Conservation (phyloP, 2,329 filamentous ascomycete genomes). For the Plenodomus tracheiphilus region DNA sequence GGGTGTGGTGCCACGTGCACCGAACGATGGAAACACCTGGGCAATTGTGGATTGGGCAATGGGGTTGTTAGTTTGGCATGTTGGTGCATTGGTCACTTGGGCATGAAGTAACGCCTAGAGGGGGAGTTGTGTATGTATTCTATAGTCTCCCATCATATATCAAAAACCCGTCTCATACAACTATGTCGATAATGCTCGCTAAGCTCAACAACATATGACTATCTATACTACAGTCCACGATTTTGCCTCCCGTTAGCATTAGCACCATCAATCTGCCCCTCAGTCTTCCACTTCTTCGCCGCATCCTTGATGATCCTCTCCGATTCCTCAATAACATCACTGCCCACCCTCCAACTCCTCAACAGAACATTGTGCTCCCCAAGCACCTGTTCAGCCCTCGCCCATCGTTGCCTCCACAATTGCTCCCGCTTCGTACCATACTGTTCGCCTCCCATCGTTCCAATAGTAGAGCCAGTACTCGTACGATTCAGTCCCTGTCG, state of each 20-base stretch:
- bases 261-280: too few species aligned
- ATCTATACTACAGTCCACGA: not conserved
- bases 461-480: conserved; percentile 30
- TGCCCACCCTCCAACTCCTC: conserved; percentile 73
- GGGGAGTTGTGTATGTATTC: too few species aligned
- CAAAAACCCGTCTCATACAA: too few species aligned
- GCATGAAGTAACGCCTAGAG: too few species aligned
- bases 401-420: conserved; percentile 70
- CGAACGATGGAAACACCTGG: too few species aligned
- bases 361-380: conserved; percentile 68
- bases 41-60: too few species aligned
- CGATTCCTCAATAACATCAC: conserved; percentile 70
- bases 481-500: conserved; percentile 28
- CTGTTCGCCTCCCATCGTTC: conserved; percentile 23
- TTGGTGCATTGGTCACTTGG: too few species aligned
- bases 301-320: conserved; percentile 65
- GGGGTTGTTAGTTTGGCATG: too few species aligned
- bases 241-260: not conserved
- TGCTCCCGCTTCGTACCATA: conserved; percentile 69
- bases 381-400: conserved; percentile 65
- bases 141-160: too few species aligned
- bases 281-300: conserved; percentile 41
- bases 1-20: too few species aligned
- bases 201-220: not conserved
- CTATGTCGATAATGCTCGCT: not conserved